A percentile compares a stretch with the other conserved stretches of the same genome.
Conservation (phyloP, 768 basidiomycete species). For the Podaxis sp. region DNA sequence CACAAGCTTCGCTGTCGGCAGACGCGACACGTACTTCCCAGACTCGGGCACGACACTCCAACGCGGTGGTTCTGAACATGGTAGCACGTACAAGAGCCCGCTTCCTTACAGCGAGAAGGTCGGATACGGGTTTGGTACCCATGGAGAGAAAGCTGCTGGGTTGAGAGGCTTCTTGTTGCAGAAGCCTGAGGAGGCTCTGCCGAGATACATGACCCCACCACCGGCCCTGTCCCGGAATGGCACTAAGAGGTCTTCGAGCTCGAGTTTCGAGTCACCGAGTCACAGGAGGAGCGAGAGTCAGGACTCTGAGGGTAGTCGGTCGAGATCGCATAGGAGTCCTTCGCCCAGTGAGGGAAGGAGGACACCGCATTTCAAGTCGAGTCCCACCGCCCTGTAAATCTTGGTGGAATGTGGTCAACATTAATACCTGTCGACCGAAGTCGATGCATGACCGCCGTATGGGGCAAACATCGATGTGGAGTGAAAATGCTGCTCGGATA, state of each 20-base stretch:
- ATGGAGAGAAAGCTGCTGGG: constrained; percentile 72
- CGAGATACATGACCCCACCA: constrained; percentile 45
- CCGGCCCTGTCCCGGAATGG: constrained; percentile 20
- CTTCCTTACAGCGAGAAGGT: constrained; percentile 30
- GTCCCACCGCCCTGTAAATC: constrained; percentile 14
- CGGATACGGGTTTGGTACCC: constrained; percentile 77
- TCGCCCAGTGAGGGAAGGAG: constrained; percentile 1
- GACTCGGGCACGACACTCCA: not conserved
- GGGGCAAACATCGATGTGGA: not conserved
- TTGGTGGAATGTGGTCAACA: not conserved
- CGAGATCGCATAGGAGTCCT: not conserved
- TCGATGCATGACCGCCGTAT: not conserved
- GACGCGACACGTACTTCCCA: not conserved
- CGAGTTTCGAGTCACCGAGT: constrained; percentile 12
- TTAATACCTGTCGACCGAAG: not conserved
- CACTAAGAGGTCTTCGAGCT: constrained; percentile 12
- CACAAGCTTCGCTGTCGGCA: constrained; percentile 27
- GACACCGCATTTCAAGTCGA: constrained; percentile 18
- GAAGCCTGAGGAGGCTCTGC: constrained; percentile 60
- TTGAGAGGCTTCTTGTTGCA: constrained; percentile 61
- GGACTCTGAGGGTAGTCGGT: not conserved
- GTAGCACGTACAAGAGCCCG: constrained; percentile 9
- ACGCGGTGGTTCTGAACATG: constrained; percentile 6
- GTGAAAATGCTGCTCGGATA: not conserved
- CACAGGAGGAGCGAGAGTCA: constrained; percentile 9